Base-by-base conservation (phyloP, 345 rosid species). In the Clausena lansium region DNA sequence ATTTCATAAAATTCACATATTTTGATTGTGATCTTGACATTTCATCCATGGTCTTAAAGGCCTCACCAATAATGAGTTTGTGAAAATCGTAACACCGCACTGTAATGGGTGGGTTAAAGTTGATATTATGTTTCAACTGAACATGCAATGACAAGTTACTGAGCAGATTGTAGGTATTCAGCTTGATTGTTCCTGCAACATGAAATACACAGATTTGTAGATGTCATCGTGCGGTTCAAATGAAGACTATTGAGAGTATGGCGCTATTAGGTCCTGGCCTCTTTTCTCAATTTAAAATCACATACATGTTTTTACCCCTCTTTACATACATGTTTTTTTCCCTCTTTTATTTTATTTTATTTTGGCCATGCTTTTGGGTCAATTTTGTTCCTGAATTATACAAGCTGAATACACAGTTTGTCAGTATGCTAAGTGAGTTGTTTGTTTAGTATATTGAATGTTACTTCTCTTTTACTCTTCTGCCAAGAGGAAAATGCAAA, bases 331-430 rank as follows among this genome's bases (percentile, higher is more conserved):
- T 58, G 33, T 45, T 70, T 35, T 39, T 55, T 60, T 15, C 45
- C 72, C 50, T 50, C 27, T 68, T 54, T 45, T 81, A 68, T 80
- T 81, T 39, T 70, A 78, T 73, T 47, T 60, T 63, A 59, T 66
- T 65, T 74, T 64, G 67, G 60, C 55, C 47, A 65, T 67, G 74
- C 72, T 78, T 78, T 45, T 78, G 85, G 85, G 84, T 62, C 79
- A 77, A 41, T 67, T 74, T 64, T 74, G 76, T 81, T 75, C 76
- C 82, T 75, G 71, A 79, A 77, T 77, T 83, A 73, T 57, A 33
- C 74, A 36, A 77, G 77, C 50, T 77, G 82, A 67, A 73, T 83
- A 64, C 63, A 75, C 77, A 77, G 80, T 67, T 68, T 76, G 75
- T 73, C 71, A 62, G 65, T 57, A 70, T 64, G 74, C 76, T 62